Evolutionary conservation across 768 basidiomycete species (phyloP).

Genomic region (Lentinula sp.): DNA sequence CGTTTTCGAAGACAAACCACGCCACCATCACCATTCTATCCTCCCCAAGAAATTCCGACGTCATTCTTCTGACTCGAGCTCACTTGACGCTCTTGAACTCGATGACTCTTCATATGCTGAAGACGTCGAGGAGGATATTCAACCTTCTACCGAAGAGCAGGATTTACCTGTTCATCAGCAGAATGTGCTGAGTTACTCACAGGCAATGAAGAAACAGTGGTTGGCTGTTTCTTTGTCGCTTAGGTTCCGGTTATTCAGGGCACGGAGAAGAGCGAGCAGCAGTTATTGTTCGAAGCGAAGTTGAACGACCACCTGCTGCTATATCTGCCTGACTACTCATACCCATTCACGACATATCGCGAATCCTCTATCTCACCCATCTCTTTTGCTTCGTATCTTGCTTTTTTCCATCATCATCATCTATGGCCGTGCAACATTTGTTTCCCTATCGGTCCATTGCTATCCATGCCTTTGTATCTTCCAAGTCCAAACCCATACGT

Average conservation of each 20-base stretch:
- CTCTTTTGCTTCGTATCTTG: not conserved
- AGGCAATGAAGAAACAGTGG: conserved; percentile 1
- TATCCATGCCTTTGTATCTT: not conserved
- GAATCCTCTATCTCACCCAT: not conserved
- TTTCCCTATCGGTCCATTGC: not conserved
- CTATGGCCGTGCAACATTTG: not conserved
- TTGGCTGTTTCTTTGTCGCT: not conserved
- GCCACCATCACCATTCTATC: not conserved
- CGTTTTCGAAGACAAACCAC: conserved; percentile 1
- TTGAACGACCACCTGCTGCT: not conserved
- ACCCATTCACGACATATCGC: no score
- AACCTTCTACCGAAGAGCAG: not conserved
- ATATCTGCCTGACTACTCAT: not conserved
- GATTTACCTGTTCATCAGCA: not conserved
- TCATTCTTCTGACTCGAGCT: not conserved
- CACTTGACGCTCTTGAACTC: not conserved
- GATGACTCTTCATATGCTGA: not conserved
- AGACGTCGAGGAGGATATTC: not conserved
- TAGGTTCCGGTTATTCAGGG: not conserved
- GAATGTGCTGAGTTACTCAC: not conserved
- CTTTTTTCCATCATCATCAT: not conserved
- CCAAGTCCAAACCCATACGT: not conserved
- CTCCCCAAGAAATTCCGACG: conserved; percentile 1
- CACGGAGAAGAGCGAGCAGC: not conserved
- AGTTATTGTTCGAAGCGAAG: not conserved